Percentiles rank a stretch among this genome's conserved stretches.
Evolutionary conservation across 2,329 filamentous ascomycete genomes (phyloP).

Genomic region (Colletotrichum cordylinicola): DNA sequence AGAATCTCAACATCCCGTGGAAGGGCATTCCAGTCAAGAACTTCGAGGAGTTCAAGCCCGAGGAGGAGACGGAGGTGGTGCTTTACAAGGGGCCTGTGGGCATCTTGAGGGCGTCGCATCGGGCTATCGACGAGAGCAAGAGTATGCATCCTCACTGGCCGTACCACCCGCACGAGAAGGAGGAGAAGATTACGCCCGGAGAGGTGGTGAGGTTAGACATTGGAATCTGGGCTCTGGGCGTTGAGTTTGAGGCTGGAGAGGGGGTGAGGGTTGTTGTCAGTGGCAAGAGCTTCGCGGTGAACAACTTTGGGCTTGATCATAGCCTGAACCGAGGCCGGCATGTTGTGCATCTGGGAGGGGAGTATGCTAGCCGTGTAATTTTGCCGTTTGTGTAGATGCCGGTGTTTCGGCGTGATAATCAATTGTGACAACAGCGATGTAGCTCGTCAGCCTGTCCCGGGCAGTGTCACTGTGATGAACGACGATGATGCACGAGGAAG

Average conservation of each 20-base stretch:
- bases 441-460: background rate
- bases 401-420: background rate
- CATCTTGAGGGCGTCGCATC: constrained; percentile 28
- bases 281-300: constrained; percentile 26
- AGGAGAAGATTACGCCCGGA: constrained; percentile 23
- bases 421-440: background rate
- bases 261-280: constrained; percentile 25
- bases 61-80: constrained; percentile 28
- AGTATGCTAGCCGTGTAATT: constrained; percentile 26
- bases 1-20: constrained; percentile 32
- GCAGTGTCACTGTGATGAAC: background rate
- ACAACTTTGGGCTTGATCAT: background rate
- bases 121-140: constrained; percentile 25
- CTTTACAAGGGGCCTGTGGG: constrained; percentile 30
- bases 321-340: constrained; percentile 26
- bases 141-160: constrained; percentile 34
- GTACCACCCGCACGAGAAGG: constrained; percentile 13
- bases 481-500: background rate
- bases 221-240: constrained; percentile 32
- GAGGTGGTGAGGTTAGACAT: constrained; percentile 30
- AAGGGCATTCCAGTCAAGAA: constrained; percentile 17
- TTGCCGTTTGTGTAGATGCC: constrained; percentile 1
- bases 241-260: constrained; percentile 32
- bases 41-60: constrained; percentile 25
- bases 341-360: constrained; percentile 25